These are phyloP conservation scores for Cucurbita argyrosperma DNA, from an alignment of 306 rosid genomes.

Conservation along the genomic window DNA sequence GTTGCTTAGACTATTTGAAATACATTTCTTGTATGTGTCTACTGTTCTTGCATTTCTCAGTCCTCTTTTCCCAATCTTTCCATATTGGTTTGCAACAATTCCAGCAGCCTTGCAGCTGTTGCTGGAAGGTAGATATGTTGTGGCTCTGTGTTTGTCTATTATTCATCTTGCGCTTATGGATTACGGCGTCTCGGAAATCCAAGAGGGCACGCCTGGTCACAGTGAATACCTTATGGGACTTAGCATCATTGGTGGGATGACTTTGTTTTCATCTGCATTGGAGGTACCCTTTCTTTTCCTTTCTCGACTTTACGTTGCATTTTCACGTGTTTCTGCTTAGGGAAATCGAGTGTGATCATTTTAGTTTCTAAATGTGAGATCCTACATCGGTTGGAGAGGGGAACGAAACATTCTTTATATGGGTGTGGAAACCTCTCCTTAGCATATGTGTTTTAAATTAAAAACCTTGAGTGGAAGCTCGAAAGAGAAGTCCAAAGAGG, in stretches of 20 bases:
- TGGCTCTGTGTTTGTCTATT: conserved; percentile 35
- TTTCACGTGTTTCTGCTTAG: not conserved
- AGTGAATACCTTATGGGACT: conserved; percentile 86
- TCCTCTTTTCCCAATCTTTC: conserved; percentile 72
- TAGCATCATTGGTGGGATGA: conserved; percentile 95
- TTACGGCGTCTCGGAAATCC: conserved; percentile 66
- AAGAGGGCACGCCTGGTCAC: conserved; percentile 75
- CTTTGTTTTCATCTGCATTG: conserved; percentile 78
- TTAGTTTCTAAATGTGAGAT: not conserved
- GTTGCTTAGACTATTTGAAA: conserved; percentile 48
- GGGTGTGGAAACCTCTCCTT: no score
- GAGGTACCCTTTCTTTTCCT: conserved; percentile 37
- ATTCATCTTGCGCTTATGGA: conserved; percentile 76
- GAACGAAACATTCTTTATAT: no score
- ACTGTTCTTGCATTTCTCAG: conserved; percentile 69
- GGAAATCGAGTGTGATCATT: not conserved
- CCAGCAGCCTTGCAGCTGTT: conserved; percentile 74
- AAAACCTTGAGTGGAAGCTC: no score
- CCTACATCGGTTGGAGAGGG: no score
- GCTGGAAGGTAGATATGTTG: conserved; percentile 68
- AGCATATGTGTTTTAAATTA: no score
- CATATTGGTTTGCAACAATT: conserved; percentile 63
- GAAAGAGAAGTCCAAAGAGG: no score
- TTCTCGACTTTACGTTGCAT: not conserved
- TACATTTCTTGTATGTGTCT: conserved; percentile 88